These are phyloP conservation scores for Microstegium vimineum DNA, from an alignment of 176 grass and related monocot species.

Conservation along the genomic window DNA sequence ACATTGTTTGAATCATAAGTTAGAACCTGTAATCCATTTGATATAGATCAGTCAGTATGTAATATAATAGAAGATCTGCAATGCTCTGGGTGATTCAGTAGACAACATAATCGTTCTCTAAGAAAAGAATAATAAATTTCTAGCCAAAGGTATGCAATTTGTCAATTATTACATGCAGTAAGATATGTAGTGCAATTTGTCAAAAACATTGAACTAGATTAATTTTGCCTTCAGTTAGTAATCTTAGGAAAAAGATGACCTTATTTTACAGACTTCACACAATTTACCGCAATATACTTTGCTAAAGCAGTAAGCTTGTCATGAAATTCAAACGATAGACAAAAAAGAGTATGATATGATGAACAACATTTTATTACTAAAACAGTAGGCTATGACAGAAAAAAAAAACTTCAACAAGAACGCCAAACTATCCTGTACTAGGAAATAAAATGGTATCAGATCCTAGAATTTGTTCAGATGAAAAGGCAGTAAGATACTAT, in stretches of 20 bases:
- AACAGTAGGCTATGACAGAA: not conserved
- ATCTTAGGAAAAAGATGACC: not conserved
- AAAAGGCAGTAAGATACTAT: conserved; percentile 15
- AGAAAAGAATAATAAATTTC: not conserved
- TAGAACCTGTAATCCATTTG: conserved; percentile 66
- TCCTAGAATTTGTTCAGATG: conserved; percentile 1
- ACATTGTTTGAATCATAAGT: conserved; percentile 71
- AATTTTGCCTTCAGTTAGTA: not conserved
- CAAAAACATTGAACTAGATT: not conserved
- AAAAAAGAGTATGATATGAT: not conserved
- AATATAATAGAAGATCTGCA: not conserved
- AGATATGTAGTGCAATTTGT: not conserved
- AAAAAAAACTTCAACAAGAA: not conserved
- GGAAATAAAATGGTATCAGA: not conserved
- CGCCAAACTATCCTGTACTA: not conserved
- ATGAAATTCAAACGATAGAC: not conserved
- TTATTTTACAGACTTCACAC: not conserved
- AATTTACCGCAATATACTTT: not conserved
- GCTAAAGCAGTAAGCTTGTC: not conserved
- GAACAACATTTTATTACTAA: not conserved
- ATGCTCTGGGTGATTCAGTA: not conserved
- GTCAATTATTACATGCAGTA: not conserved
- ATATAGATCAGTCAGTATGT: conserved; percentile 4
- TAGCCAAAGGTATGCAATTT: not conserved
- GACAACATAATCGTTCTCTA: not conserved